These are phyloP conservation scores for Immersiella caudata DNA, from an alignment of 495 filamentous ascomycete genomes.

Conservation along the genomic window DNA sequence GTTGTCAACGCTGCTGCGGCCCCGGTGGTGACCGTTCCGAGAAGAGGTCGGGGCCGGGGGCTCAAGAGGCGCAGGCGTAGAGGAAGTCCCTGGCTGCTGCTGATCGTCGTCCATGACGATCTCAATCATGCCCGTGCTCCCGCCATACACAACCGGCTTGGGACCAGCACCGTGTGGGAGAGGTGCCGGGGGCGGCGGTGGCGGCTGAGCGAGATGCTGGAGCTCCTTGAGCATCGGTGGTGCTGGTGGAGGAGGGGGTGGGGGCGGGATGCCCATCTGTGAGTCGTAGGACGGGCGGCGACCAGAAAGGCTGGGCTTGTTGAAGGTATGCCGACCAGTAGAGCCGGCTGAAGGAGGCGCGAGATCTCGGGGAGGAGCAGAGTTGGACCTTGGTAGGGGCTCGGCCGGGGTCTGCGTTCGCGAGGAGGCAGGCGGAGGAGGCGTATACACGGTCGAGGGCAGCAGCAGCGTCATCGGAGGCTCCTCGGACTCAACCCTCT, in stretches of 20 bases:
- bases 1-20: slow-evolving; percentile 68
- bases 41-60: slow-evolving; percentile 37
- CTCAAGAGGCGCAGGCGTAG: slow-evolving; percentile 30
- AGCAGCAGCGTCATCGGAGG: slow-evolving; percentile 47
- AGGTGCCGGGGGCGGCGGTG: slow-evolving; percentile 69
- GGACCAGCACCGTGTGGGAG: slow-evolving; percentile 36
- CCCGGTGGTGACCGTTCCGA: slow-evolving; percentile 63
- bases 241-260: slow-evolving; percentile 54
- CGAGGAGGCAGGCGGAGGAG: slow-evolving; percentile 41
- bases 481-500: slow-evolving; percentile 19
- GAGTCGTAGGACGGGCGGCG: slow-evolving; percentile 40
- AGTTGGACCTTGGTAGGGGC: slow-evolving; percentile 68
- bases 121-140: slow-evolving; percentile 67
- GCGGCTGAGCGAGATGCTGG: slow-evolving; percentile 74
- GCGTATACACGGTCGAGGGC: slow-evolving; percentile 67
- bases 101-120: slow-evolving; percentile 72
- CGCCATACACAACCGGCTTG: slow-evolving; percentile 42
- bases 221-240: slow-evolving; percentile 75
- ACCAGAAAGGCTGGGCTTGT: slow-evolving; percentile 32
- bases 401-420: slow-evolving; percentile 26
- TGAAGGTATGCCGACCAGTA: background rate
- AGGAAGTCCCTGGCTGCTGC: slow-evolving; percentile 31
- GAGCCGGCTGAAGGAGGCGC: slow-evolving; percentile 36
- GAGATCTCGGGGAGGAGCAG: slow-evolving; percentile 67
- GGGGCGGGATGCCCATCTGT: slow-evolving; percentile 41